phyloP scores from a whole-genome alignment of 345 rosid species.

The Barbarea vulgaris region DNA sequence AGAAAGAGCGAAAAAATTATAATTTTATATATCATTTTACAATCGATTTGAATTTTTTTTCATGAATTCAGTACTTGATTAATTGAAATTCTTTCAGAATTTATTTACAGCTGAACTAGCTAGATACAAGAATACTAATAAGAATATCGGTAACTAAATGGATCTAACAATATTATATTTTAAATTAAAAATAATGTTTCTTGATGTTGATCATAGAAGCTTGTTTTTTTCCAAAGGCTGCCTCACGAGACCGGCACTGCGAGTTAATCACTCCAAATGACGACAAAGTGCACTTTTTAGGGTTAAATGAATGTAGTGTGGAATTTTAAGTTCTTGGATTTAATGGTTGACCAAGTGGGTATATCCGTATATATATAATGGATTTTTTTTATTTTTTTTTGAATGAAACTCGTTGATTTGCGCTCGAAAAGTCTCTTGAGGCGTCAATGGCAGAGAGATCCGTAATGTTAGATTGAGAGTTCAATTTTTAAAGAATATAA shows the following conservation, averaged over 20 bases:
- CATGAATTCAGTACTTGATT: background rate
- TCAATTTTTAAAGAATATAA: background rate
- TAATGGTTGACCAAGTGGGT: background rate
- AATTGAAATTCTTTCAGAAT: background rate
- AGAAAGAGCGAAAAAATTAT: background rate
- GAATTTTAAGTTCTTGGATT: background rate
- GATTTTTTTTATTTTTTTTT: no score
- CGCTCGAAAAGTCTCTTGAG: no score
- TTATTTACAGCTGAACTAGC: background rate
- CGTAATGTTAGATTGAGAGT: background rate
- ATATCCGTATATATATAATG: background rate
- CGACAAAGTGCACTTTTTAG: conserved; percentile 32
- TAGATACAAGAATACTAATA: background rate
- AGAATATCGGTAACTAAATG: background rate
- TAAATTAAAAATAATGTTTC: background rate
- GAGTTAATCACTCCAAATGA: conserved; percentile 4
- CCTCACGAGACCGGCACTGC: conserved; percentile 39
- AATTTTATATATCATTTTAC: background rate
- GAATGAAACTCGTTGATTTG: no score
- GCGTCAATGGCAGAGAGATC: no score
- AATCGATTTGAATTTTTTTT: background rate
- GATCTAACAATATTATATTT: background rate
- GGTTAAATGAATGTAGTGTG: conserved; percentile 11
- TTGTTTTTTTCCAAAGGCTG: background rate
- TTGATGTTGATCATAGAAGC: conserved; percentile 9